Conservation (phyloP, 805 yeast genomes). For the Cyberlindnera galapagoensis region DNA sequence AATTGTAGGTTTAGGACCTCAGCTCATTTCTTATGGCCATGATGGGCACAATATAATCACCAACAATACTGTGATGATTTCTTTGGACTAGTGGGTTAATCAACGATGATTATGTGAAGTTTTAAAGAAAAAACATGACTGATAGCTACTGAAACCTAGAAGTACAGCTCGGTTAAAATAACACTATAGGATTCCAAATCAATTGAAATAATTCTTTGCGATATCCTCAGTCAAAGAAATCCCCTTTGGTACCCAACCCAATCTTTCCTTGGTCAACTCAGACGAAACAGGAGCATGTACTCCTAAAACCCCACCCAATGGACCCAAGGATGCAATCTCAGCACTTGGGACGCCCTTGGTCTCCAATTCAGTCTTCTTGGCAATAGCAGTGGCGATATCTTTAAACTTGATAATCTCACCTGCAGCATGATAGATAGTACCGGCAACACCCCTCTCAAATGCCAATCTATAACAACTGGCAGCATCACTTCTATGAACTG, state of each 20-base stretch:
- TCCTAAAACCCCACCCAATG: constrained; percentile 12
- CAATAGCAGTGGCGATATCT: constrained; percentile 25
- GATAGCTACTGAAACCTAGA: too few relatives aligned
- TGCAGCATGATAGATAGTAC: constrained; percentile 24
- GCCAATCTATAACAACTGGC: constrained; percentile 26
- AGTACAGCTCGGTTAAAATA: too few relatives aligned
- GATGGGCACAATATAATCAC: too few relatives aligned
- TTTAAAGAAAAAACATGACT: too few relatives aligned
- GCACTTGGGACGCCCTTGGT: constrained; percentile 13
- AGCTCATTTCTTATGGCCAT: too few relatives aligned
- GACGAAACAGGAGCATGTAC: constrained; percentile 14
- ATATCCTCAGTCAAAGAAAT: constrained; percentile 21
- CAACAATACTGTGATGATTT: too few relatives aligned
- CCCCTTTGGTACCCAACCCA: constrained; percentile 26
- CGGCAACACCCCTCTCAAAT: constrained; percentile 23
- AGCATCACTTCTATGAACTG: constrained; percentile 29
- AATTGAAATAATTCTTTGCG: constrained; percentile 13
- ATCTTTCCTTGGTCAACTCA: constrained; percentile 16
- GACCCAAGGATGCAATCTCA: constrained; percentile 11
- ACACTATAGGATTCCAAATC: too few relatives aligned
- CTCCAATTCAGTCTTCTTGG: constrained; percentile 15
- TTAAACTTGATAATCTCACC: constrained; percentile 22
- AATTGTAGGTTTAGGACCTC: too few relatives aligned
- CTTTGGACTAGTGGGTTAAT: too few relatives aligned
- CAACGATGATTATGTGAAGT: too few relatives aligned